A percentile compares a stretch with the other conserved stretches of the same genome.
phyloP scores from a whole-genome alignment of 2,329 filamentous ascomycete genomes.

The Basipetospora sp. region DNA sequence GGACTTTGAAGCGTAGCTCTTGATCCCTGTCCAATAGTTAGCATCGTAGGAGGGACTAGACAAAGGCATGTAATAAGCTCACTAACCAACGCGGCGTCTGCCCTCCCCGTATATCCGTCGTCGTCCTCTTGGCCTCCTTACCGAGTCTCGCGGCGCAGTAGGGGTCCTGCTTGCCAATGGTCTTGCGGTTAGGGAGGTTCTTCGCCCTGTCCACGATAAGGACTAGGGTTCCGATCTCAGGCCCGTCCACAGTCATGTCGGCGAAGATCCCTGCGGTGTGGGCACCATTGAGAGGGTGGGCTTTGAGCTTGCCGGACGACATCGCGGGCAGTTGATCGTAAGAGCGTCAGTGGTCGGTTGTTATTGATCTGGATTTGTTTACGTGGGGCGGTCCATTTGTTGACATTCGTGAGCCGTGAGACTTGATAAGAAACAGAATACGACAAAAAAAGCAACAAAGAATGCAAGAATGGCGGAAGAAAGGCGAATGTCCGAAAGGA shows the following conservation, averaged over 20 bases:
- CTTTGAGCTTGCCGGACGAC: constrained; percentile 1
- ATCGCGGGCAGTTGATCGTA: neutral
- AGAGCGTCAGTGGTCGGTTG: neutral
- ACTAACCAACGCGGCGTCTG: constrained; percentile 86
- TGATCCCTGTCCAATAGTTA: constrained; percentile 57
- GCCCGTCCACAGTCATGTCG: constrained; percentile 85
- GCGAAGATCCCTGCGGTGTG: constrained; percentile 90
- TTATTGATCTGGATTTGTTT: constrained; percentile 2
- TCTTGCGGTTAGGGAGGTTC: constrained; percentile 91
- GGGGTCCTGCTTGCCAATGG: constrained; percentile 95
- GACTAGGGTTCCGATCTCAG: constrained; percentile 83
- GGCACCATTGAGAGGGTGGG: constrained; percentile 3
- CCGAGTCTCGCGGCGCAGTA: constrained; percentile 88
- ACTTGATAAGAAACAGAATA: neutral
- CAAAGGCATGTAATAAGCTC: too few species aligned
- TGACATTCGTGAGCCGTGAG: constrained; percentile 1
- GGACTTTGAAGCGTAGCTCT: constrained; percentile 87
- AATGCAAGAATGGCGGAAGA: neutral
- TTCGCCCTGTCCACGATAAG: constrained; percentile 87
- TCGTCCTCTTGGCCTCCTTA: constrained; percentile 95
- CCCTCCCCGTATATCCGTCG: constrained; percentile 81
- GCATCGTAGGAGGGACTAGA: neutral
- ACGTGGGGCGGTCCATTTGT: constrained; percentile 3
- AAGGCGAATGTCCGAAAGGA: neutral
- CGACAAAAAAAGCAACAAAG: neutral